A percentile compares a stretch with the other conserved stretches of the same genome.
Evolutionary conservation across 2,329 filamentous ascomycete genomes (phyloP).

Genomic region (Apiospora sp.): DNA sequence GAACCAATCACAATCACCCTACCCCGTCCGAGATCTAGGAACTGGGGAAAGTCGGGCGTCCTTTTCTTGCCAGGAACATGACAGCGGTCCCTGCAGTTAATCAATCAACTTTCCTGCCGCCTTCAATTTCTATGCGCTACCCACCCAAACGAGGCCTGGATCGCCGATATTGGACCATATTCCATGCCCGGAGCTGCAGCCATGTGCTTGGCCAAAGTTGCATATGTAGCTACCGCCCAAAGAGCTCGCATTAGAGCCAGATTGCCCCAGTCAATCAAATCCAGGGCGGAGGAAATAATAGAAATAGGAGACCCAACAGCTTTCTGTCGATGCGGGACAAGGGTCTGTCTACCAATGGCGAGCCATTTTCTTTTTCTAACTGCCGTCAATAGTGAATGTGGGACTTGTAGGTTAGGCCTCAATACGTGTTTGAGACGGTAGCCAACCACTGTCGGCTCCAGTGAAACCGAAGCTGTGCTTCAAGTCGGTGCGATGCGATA

Average conservation of each 20-base stretch:
- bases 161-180: slow-evolving; percentile 10
- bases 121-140: background rate
- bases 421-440: slow-evolving; percentile 4
- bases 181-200: background rate
- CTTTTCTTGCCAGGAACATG: background rate
- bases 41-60: background rate
- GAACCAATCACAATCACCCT: background rate
- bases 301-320: background rate
- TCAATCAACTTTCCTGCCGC: slow-evolving; percentile 6
- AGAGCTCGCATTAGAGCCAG: background rate
- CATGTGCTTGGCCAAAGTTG: background rate
- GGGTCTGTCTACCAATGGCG: background rate
- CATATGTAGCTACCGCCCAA: background rate
- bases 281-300: background rate
- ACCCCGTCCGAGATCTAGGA: background rate
- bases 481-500: background rate
- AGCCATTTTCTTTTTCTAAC: background rate
- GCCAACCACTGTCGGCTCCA: background rate
- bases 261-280: background rate
- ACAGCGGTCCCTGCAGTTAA: slow-evolving; percentile 12
- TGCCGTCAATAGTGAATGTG: background rate
- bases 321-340: background rate
- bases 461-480: background rate
- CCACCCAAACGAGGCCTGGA: slow-evolving; percentile 12
- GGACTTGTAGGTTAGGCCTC: background rate